These are phyloP conservation scores for Beauveria varroae DNA, from an alignment of 2,329 filamentous ascomycete species.

Conservation along the genomic window DNA sequence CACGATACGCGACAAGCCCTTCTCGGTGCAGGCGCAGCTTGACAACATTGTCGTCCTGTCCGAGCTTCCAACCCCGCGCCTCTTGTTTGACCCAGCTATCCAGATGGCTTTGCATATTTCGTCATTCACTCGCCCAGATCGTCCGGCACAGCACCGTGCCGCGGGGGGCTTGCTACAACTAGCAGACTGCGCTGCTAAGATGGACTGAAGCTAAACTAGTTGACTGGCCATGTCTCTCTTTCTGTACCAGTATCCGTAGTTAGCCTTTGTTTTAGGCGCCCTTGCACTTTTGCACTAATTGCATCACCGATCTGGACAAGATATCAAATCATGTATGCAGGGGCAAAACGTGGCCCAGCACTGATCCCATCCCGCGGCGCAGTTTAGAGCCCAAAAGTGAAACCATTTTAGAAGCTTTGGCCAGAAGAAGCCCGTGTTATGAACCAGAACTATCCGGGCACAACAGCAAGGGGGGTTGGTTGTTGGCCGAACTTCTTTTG, in stretches of 20 bases:
- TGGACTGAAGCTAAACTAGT: no score
- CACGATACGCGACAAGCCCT: no score
- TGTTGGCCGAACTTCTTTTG: no score
- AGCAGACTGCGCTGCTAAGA: no score
- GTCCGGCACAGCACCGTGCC: no score
- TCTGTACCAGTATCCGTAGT: not conserved
- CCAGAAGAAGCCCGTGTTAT: not conserved
- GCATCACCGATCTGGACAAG: conserved; percentile 3
- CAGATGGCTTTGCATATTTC: no score
- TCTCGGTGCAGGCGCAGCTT: no score
- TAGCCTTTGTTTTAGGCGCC: not conserved
- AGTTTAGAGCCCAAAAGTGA: not conserved
- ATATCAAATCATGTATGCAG: conserved; percentile 4
- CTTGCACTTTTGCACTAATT: not conserved
- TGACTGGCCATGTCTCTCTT: not conserved
- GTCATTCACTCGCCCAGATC: no score
- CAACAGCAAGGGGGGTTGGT: not conserved
- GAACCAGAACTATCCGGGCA: not conserved
- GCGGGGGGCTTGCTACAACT: no score
- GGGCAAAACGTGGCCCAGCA: not conserved
- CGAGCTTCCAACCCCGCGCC: no score
- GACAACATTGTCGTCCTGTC: no score
- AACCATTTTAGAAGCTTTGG: not conserved
- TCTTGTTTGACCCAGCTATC: no score
- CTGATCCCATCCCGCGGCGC: not conserved